A percentile compares a stretch with the other conserved stretches of the same genome.
Evolutionary conservation across 2,329 filamentous ascomycete species (phyloP).

Genomic region (Talaromyces marneffei): DNA sequence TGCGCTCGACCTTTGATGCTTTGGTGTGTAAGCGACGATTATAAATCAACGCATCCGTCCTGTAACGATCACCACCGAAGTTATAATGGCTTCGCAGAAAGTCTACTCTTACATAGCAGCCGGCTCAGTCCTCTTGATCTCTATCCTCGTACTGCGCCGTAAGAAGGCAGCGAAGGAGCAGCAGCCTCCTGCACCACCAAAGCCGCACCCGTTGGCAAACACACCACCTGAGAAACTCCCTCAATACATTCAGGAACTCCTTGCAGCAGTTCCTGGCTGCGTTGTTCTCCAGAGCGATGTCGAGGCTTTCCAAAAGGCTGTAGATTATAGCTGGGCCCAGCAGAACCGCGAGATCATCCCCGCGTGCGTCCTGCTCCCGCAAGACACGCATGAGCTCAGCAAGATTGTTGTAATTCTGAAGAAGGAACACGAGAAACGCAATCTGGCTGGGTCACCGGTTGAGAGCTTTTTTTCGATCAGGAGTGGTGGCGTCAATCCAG

Average conservation of each 20-base stretch:
- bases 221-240: slow-evolving; percentile 8
- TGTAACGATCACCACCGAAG: background rate
- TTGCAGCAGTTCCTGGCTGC: background rate
- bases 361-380: slow-evolving; percentile 7
- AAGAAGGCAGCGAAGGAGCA: background rate
- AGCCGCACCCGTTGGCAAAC: slow-evolving; percentile 8
- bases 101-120: background rate
- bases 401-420: slow-evolving; percentile 7
- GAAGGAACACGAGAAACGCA: slow-evolving; percentile 2
- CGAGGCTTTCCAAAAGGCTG: slow-evolving; percentile 5
- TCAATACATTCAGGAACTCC: slow-evolving; percentile 9
- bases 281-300: slow-evolving; percentile 4
- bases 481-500: slow-evolving; percentile 7
- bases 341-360: slow-evolving; percentile 14
- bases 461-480: slow-evolving; percentile 6
- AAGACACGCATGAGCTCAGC: slow-evolving; percentile 8
- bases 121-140: background rate
- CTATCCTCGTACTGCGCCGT: background rate
- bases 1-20: background rate
- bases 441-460: background rate
- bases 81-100: slow-evolving; percentile 1
- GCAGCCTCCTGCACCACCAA: background rate
- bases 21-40: background rate
- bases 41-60: background rate
- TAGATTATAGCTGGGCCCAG: slow-evolving; percentile 10